Base-by-base conservation (phyloP, 2,329 filamentous ascomycete species). In the Alternaria atra region DNA sequence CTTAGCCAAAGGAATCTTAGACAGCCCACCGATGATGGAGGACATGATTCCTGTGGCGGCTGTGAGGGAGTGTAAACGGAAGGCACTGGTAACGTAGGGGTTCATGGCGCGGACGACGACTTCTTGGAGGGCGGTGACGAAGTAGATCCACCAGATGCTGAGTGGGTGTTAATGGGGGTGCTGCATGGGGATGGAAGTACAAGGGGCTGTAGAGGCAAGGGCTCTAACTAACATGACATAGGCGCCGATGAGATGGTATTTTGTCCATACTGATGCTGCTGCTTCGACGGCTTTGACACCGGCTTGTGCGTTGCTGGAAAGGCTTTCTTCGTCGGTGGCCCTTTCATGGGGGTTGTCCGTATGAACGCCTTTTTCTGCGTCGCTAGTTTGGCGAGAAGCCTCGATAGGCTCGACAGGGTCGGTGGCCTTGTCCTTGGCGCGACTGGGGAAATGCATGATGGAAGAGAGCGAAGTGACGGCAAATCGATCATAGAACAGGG, bases 101-200 rank as follows among this genome's bases (percentile, higher is more conserved):
- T 70, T 70, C 37, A 80, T 51, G 6, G 79, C 80, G 52, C 77
- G 77, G 20, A 80, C 76, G 43, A 79, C 77, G 42, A 75, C 74
- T 57, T 81, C 71, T 61, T 83, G 76, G 47, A 84, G 68, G 13
- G 80, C 82, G 53, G 84, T 84, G 61, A 82, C 78, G 59, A 84
- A 81, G 53, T 81, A 81, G 57, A 83, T 79, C 15, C 82, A 63
- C 68, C 80, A 83, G 54, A 84, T 80, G 25, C 80, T 82, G 55
- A 2, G n/a, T 2, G 2, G 5, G 15, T 27, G 32, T 67, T 30
- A 67, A 55, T 15, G 1, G 8, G 32, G 27, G 29, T 6, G 15
- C 35, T 37, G 35, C 15, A 37, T 15, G 35, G 8, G 1, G 35
- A 37, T 37, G 0, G 6, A n/a, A 37, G 7, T 6, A 15, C 6